A percentile compares a stretch with the other conserved stretches of the same genome.
These are phyloP conservation scores for Verticillium dahliae DNA, from an alignment of 2,329 filamentous ascomycete genomes.

Conservation along the genomic window DNA sequence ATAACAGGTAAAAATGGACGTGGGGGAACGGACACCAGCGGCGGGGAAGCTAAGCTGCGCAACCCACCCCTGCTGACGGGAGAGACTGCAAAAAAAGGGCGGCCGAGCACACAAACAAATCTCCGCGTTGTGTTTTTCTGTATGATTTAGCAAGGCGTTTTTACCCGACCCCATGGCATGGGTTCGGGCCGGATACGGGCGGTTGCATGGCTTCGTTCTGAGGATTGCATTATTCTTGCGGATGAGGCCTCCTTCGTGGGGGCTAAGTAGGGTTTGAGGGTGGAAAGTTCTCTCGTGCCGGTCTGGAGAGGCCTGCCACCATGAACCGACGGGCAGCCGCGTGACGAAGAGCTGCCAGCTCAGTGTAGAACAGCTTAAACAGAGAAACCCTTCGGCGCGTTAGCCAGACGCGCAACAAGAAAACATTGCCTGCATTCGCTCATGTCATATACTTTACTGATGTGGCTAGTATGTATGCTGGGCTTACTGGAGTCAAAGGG, in stretches of 20 bases:
- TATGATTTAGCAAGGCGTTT: conserved; percentile 28
- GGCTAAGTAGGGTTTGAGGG: background rate
- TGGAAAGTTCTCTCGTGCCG: background rate
- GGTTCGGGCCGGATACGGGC: background rate
- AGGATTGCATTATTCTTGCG: background rate
- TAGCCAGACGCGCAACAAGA: background rate
- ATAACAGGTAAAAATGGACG: background rate
- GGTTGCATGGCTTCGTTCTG: background rate
- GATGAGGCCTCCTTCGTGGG: background rate
- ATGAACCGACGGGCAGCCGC: background rate
- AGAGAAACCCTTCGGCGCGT: background rate
- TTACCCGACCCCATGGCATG: background rate
- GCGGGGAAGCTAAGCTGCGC: background rate
- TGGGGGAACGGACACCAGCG: background rate
- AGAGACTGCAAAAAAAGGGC: background rate
- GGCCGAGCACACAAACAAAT: background rate
- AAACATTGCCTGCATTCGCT: no score
- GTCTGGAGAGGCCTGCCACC: background rate
- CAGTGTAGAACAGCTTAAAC: background rate
- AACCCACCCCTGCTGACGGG: background rate
- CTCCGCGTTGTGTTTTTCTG: conserved; percentile 17
- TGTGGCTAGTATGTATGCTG: no score
- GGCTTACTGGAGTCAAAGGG: no score
- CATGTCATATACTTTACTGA: no score
- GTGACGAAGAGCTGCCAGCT: background rate